These are phyloP conservation scores for Tubosaeta sp. DNA, from an alignment of 768 basidiomycete genomes.

Conservation along the genomic window DNA sequence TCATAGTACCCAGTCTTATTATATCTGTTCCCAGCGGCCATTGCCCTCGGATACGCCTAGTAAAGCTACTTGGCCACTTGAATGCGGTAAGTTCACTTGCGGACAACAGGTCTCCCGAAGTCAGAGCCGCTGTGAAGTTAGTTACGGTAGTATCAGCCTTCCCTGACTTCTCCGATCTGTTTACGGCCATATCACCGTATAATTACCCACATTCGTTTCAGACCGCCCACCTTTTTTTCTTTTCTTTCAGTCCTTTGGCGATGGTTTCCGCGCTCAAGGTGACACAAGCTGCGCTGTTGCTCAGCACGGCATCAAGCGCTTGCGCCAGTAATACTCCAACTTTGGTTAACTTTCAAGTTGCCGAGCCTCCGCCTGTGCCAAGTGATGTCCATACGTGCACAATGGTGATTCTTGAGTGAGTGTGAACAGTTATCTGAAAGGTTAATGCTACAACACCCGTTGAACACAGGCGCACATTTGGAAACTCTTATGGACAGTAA, in stretches of 20 bases:
- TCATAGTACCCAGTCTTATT: constrained; percentile 11
- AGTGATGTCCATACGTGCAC: constrained; percentile 58
- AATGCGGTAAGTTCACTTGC: neutral
- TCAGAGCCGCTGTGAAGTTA: too few relatives aligned
- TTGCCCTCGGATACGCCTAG: neutral
- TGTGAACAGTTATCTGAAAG: neutral
- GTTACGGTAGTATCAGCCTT: neutral
- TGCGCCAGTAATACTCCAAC: constrained; percentile 21
- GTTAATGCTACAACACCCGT: neutral
- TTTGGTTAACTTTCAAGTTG: constrained; percentile 65
- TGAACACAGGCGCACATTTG: constrained; percentile 58
- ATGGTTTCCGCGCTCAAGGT: constrained; percentile 22
- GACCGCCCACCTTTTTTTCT: neutral
- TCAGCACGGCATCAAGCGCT: constrained; percentile 7
- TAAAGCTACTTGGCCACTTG: neutral
- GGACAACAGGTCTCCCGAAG: too few relatives aligned
- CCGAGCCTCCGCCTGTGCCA: constrained; percentile 70
- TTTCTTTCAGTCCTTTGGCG: neutral
- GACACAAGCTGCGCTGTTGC: constrained; percentile 8
- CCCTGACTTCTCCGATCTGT: neutral
- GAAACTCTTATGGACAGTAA: constrained; percentile 64
- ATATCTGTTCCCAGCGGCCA: neutral
- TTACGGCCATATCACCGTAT: neutral
- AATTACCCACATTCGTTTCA: constrained; percentile 4
- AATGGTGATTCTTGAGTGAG: constrained; percentile 58